Percentiles rank a stretch among this genome's conserved stretches.
Conservation (phyloP, 2,329 filamentous ascomycete species). For the Diaporthe citri region DNA sequence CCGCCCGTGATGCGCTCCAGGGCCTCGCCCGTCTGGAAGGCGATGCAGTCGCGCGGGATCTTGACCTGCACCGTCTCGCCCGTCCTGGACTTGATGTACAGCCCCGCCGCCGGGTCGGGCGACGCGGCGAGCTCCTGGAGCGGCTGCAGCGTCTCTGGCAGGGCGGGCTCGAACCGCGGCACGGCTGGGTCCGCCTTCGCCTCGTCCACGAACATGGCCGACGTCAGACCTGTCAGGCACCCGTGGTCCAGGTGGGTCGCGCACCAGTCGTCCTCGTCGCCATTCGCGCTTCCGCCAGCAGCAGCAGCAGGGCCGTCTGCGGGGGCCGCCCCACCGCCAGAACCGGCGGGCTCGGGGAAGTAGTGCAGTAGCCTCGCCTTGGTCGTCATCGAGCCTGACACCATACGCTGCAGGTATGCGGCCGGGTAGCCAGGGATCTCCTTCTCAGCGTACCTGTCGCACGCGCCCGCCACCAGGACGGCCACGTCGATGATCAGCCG, state of each 20-base stretch:
- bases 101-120: constrained; percentile 85
- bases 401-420: constrained; percentile 88
- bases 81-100: constrained; percentile 93
- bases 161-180: constrained; percentile 51
- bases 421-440: constrained; percentile 82
- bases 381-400: constrained; percentile 85
- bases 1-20: constrained; percentile 92
- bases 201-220: constrained; percentile 96
- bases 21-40: constrained; percentile 95
- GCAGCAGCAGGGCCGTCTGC: constrained; percentile 47
- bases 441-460: constrained; percentile 84
- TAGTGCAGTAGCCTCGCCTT: constrained; percentile 96
- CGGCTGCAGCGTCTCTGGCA: constrained; percentile 55
- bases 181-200: constrained; percentile 48
- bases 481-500: constrained; percentile 89
- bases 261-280: constrained; percentile 89
- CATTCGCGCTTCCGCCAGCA: constrained; percentile 50
- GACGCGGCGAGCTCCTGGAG: constrained; percentile 80
- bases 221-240: constrained; percentile 92
- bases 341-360: constrained; percentile 72
- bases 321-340: constrained; percentile 45
- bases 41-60: constrained; percentile 91
- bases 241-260: constrained; percentile 92
- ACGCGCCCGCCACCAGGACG: constrained; percentile 88
- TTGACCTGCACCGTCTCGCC: constrained; percentile 89